These are phyloP conservation scores for Emmonsia crescens DNA, from an alignment of 2,329 filamentous ascomycete species.

Conservation along the genomic window DNA sequence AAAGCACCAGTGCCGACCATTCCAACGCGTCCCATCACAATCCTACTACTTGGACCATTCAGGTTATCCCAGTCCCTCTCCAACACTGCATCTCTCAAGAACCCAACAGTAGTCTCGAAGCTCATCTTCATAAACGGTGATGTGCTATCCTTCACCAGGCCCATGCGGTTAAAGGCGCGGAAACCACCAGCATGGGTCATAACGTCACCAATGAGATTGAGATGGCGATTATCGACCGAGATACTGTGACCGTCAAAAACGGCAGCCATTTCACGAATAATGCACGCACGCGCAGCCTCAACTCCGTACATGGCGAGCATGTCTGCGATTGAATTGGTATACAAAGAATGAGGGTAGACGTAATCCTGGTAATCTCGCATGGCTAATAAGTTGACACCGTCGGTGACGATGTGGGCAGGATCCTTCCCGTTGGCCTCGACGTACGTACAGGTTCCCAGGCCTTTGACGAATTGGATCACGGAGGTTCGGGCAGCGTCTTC, in stretches of 20 bases:
- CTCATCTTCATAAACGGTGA: conserved; percentile 98
- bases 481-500: conserved; percentile 68
- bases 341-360: conserved; percentile 74
- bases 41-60: conserved; percentile 70
- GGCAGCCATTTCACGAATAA: conserved; percentile 71
- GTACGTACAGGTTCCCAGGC: conserved; percentile 62
- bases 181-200: conserved; percentile 94
- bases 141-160: conserved; percentile 64
- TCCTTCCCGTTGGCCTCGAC: conserved; percentile 46
- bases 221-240: conserved; percentile 77
- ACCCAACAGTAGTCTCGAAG: conserved; percentile 93
- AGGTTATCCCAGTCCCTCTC: conserved; percentile 87
- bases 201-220: conserved; percentile 91
- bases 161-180: conserved; percentile 84
- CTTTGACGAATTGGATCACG: conserved; percentile 75
- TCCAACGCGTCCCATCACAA: conserved; percentile 76
- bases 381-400: conserved; percentile 76
- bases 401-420: conserved; percentile 54
- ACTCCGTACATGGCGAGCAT: conserved; percentile 83
- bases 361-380: conserved; percentile 82
- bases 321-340: conserved; percentile 85
- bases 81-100: conserved; percentile 82
- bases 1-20: conserved; percentile 84
- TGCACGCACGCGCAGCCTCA: conserved; percentile 78
- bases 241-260: conserved; percentile 92